phyloP scores from a whole-genome alignment of 176 grass and related monocot species.

The Cenchrus fungigraminus region DNA sequence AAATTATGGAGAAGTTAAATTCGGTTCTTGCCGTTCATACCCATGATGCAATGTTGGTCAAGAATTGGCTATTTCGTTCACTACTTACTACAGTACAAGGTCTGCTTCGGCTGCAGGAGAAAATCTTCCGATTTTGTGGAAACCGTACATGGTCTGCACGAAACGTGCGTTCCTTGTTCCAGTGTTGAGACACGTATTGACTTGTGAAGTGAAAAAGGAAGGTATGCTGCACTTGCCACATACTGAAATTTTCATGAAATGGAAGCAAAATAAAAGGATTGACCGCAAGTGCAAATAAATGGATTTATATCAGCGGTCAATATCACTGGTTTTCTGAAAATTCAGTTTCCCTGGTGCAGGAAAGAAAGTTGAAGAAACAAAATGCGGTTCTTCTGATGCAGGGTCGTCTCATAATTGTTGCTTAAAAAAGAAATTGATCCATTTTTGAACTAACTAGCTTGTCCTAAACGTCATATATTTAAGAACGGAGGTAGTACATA shows the following conservation, averaged over 20 bases:
- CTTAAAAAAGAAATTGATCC: too few relatives aligned
- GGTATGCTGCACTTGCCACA: neutral
- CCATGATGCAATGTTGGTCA: neutral
- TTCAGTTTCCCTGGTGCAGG: neutral
- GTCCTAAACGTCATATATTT: too few relatives aligned
- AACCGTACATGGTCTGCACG: neutral
- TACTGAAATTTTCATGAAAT: neutral
- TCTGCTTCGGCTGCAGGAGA: neutral
- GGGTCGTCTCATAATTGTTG: too few relatives aligned
- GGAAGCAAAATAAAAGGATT: neutral
- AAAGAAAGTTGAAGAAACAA: neutral
- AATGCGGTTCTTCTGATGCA: too few relatives aligned
- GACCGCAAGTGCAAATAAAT: neutral
- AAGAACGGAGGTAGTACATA: too few relatives aligned
- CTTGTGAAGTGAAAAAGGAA: neutral
- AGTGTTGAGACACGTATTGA: neutral
- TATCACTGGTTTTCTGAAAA: too few relatives aligned
- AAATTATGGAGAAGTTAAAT: too few relatives aligned
- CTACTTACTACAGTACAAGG: neutral
- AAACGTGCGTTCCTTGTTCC: neutral
- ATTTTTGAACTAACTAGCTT: too few relatives aligned
- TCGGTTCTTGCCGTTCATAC: too few relatives aligned
- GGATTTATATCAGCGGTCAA: too few relatives aligned
- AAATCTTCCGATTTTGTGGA: neutral
- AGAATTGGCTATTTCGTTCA: neutral